Evolutionary conservation across 2,329 filamentous ascomycete species (phyloP).

Genomic region (Pseudogymnoascus sp.): DNA sequence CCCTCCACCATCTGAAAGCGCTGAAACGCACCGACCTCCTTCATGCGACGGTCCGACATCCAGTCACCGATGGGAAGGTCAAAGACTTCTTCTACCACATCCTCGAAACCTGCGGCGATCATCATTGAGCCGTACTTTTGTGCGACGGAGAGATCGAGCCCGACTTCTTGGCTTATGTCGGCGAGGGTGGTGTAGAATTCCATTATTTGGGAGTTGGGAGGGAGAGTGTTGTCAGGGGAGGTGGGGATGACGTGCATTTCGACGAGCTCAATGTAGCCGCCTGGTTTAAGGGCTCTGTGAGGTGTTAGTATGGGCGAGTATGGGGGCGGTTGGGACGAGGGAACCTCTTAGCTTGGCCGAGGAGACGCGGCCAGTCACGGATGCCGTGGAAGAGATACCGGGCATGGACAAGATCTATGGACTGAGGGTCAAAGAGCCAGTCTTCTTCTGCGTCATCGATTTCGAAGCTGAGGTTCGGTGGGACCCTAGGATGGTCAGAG

Average conservation of each 20-base stretch:
- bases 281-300: constrained; percentile 32
- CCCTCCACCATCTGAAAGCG: constrained; percentile 11
- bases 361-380: background rate
- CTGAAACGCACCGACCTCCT: constrained; percentile 37
- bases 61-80: constrained; percentile 44
- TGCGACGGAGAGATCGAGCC: constrained; percentile 9
- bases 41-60: constrained; percentile 42
- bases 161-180: background rate
- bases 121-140: constrained; percentile 28
- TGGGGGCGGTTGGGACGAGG: no score
- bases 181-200: constrained; percentile 4
- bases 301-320: background rate
- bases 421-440: constrained; percentile 36
- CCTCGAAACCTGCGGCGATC: constrained; percentile 44
- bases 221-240: constrained; percentile 38
- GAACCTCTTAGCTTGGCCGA: background rate
- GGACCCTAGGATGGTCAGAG: constrained; percentile 27
- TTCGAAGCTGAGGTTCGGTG: constrained; percentile 43
- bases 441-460: constrained; percentile 43
- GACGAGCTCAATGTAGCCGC: constrained; percentile 40
- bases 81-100: constrained; percentile 40
- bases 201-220: constrained; percentile 15
- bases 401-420: constrained; percentile 43
- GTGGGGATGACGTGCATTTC: constrained; percentile 35
- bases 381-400: constrained; percentile 26